phyloP scores from a whole-genome alignment of 805 yeast species.

The Candida easanensis region DNA sequence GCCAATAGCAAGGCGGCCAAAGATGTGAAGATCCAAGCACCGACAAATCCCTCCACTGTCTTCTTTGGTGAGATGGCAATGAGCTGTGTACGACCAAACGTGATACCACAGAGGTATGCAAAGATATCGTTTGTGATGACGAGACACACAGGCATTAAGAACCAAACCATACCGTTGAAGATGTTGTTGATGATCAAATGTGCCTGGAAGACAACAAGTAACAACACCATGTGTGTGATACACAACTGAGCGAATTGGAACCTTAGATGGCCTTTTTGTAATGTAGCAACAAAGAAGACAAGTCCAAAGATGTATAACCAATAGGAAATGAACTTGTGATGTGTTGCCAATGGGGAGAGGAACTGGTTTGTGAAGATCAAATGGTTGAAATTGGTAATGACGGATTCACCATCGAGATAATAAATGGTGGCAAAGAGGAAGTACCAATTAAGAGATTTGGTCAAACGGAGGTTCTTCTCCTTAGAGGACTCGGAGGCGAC shows the following conservation, averaged over 20 bases:
- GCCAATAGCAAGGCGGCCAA: constrained; percentile 67
- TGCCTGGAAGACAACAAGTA: constrained; percentile 89
- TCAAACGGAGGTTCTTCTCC: constrained; percentile 79
- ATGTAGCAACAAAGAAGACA: constrained; percentile 82
- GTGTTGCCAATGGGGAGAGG: constrained; percentile 58
- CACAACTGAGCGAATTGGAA: constrained; percentile 94
- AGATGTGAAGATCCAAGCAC: constrained; percentile 95
- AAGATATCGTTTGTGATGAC: constrained; percentile 94
- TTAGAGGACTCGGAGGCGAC: constrained; percentile 78
- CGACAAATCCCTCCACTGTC: constrained; percentile 95
- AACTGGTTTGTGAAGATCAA: constrained; percentile 48
- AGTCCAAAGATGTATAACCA: constrained; percentile 83
- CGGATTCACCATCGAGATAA: constrained; percentile 83
- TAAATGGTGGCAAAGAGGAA: constrained; percentile 83
- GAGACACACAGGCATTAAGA: constrained; percentile 83
- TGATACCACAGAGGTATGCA: constrained; percentile 95
- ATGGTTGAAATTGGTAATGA: constrained; percentile 64
- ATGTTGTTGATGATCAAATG: constrained; percentile 89
- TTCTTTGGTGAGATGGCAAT: constrained; percentile 95
- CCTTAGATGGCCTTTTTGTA: constrained; percentile 83
- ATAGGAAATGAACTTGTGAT: constrained; percentile 84
- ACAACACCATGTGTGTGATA: constrained; percentile 88
- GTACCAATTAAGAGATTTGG: constrained; percentile 88
- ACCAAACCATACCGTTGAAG: constrained; percentile 91
- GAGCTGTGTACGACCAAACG: constrained; percentile 90